phyloP scores from a whole-genome alignment of 345 rosid species.

The Hibiscus syriacus region DNA sequence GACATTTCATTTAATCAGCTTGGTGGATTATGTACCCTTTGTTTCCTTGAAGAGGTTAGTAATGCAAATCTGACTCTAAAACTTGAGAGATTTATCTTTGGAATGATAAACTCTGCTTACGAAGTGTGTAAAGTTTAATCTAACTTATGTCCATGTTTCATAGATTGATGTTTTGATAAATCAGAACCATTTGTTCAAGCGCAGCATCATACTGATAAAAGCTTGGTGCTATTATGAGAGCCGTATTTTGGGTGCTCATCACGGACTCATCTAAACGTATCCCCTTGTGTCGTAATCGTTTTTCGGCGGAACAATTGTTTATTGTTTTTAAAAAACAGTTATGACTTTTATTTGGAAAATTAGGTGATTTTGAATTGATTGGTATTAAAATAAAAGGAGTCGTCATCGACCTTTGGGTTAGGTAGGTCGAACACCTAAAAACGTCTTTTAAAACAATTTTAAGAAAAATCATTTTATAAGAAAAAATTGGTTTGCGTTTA shows the following conservation, averaged over 20 bases:
- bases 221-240: slow-evolving; percentile 99
- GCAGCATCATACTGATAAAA: slow-evolving; percentile 90
- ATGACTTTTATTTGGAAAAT: too few species aligned
- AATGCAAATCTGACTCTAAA: background rate
- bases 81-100: slow-evolving; percentile 4
- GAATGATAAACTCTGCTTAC: background rate
- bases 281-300: slow-evolving; percentile 87
- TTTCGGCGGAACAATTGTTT: too few species aligned
- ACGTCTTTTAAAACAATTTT: too few species aligned
- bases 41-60: slow-evolving; percentile 95
- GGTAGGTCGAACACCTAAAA: too few species aligned
- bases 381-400: too few species aligned
- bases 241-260: slow-evolving; percentile 98
- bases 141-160: slow-evolving; percentile 15
- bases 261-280: slow-evolving; percentile 96
- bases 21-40: too few species aligned
- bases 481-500: too few species aligned
- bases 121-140: background rate
- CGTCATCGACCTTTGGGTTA: too few species aligned
- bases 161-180: slow-evolving; percentile 84
- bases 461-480: too few species aligned
- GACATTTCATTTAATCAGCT: too few species aligned
- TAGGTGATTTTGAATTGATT: too few species aligned
- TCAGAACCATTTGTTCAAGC: slow-evolving; percentile 83
- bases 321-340: too few species aligned